A percentile compares a stretch with the other conserved stretches of the same genome.
phyloP scores from a whole-genome alignment of 768 basidiomycete genomes.

The Sistotremastrum niveocremeum region DNA sequence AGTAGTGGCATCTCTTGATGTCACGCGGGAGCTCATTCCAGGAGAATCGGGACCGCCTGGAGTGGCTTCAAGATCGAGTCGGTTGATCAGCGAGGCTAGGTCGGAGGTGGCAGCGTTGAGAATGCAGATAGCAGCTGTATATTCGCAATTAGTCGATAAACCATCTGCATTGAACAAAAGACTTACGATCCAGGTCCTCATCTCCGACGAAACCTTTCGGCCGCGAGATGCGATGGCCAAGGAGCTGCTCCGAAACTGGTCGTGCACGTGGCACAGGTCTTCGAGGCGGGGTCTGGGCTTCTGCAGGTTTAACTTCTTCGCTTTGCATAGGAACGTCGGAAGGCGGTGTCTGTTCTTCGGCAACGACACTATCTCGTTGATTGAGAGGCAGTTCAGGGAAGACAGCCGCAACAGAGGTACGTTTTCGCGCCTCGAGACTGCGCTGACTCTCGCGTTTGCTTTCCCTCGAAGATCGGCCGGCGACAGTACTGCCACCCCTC shows the following conservation, averaged over 20 bases:
- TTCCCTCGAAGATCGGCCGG: conserved; percentile 2
- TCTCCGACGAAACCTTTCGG: conserved; percentile 37
- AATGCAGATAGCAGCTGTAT: conserved; percentile 17
- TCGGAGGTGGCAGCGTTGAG: conserved; percentile 75
- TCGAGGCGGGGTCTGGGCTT: conserved; percentile 4
- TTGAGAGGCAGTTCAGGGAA: conserved; percentile 31
- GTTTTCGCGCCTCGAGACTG: conserved; percentile 35
- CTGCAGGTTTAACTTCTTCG: not conserved
- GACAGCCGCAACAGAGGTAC: conserved; percentile 42
- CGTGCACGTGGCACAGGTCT: conserved; percentile 25
- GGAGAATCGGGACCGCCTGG: conserved; percentile 38
- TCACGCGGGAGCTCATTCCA: conserved; percentile 10
- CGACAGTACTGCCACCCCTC: too few relatives aligned
- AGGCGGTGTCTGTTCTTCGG: conserved; percentile 7
- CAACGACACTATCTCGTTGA: not conserved
- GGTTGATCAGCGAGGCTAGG: conserved; percentile 61
- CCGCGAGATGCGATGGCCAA: conserved; percentile 25
- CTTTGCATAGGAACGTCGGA: conserved; percentile 2
- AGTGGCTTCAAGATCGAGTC: conserved; percentile 72
- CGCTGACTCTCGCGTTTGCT: conserved; percentile 30
- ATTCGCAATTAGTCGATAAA: conserved; percentile 23
- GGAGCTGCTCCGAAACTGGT: conserved; percentile 52
- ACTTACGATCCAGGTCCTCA: conserved; percentile 37
- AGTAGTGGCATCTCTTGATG: conserved; percentile 9
- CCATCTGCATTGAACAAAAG: conserved; percentile 26